Percentiles rank a stretch among this genome's conserved stretches.
Evolutionary conservation across 2,329 filamentous ascomycete genomes (phyloP).

Genomic region (Thielaviopsis punctulata): DNA sequence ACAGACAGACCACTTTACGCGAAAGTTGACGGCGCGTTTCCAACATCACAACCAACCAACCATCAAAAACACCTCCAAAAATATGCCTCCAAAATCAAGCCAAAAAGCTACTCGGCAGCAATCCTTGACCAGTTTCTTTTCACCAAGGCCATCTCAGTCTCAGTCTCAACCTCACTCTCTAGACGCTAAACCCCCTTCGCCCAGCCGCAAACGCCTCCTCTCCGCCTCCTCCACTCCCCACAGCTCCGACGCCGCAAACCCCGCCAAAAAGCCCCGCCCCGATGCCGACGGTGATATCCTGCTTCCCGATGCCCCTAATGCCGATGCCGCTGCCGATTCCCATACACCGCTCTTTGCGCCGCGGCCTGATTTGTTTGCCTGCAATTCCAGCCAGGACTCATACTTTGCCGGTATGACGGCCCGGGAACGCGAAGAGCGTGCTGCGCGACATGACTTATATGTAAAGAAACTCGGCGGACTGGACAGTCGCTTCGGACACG

Average conservation of each 20-base stretch:
- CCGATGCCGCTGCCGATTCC: too few relatives aligned
- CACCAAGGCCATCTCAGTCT: slow-evolving; percentile 33
- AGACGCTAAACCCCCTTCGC: slow-evolving; percentile 16
- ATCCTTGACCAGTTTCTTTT: slow-evolving; percentile 76
- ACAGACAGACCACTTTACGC: too few relatives aligned
- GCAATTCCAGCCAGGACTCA: slow-evolving; percentile 7
- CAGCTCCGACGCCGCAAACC: slow-evolving; percentile 10
- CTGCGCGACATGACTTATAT: slow-evolving; percentile 51
- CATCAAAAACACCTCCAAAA: background rate
- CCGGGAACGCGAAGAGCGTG: slow-evolving; percentile 47
- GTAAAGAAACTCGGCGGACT: slow-evolving; percentile 78
- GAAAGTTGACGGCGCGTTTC: too few relatives aligned
- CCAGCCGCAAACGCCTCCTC: slow-evolving; percentile 8
- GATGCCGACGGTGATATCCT: slow-evolving; percentile 1
- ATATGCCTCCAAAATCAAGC: slow-evolving; percentile 19
- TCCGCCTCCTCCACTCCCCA: slow-evolving; percentile 13
- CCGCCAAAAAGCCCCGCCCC: slow-evolving; percentile 10
- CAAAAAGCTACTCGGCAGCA: slow-evolving; percentile 48
- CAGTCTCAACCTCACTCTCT: slow-evolving; percentile 18
- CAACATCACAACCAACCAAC: background rate
- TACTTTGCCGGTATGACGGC: slow-evolving; percentile 20
- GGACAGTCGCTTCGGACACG: slow-evolving; percentile 54
- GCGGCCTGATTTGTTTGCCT: slow-evolving; percentile 4
- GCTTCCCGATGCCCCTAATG: too few relatives aligned
- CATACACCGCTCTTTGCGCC: background rate